Evolutionary conservation across 2,329 filamentous ascomycete genomes (phyloP), one percentile per base, ranked within the genome.

Genomic region (Biscogniauxia mediterranea): DNA sequence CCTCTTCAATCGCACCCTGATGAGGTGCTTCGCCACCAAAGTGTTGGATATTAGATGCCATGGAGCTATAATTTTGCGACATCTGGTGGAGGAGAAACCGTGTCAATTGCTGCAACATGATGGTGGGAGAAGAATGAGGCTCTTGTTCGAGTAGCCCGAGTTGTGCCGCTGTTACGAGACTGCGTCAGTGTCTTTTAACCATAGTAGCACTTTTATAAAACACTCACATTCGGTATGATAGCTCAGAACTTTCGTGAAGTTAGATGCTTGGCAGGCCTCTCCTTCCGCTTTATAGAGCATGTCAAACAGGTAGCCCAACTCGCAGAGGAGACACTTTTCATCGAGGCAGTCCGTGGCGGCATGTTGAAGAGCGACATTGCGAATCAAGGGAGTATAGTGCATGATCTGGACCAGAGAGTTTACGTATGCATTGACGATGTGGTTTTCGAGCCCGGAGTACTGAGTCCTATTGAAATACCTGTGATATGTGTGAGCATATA

Each of bases 211-310:
- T 46, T 46, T 46, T n/a, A 55, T 51, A 5, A 11, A 25, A 15
- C 19, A 71, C 78, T 59, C 76, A 83, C 87, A 88, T 79, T 93
- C 91, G 1, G 91, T 88, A 64, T 93, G 89, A 66, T 88, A 89
- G 73, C 91, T 93, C 61, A 99, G 88, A 0, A 93, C 91, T 75
- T 95, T 96, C 32, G 98, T 80, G 64, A 99, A 85, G 72, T 99
- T 99, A 0, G 94, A 97, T 15, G 95, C 95, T 73, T 99, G 95
- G 68, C 95, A 99, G 62, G 96, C 96, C 60, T 93, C 90, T 0
- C 93, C 94, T 64, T 90, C 90, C 1, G 95, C 95, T 74, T 98
- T 99, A 70, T 98, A 91, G 23, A 99, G 83, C 95, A 99, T 99
- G 73, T 99, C 96, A 69, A 97, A 96, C 9, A 99, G 80, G 73